Evolutionary conservation across 768 basidiomycete genomes (phyloP), one percentile per base, ranked within the genome.

Genomic region (Termitomyces sp.): DNA sequence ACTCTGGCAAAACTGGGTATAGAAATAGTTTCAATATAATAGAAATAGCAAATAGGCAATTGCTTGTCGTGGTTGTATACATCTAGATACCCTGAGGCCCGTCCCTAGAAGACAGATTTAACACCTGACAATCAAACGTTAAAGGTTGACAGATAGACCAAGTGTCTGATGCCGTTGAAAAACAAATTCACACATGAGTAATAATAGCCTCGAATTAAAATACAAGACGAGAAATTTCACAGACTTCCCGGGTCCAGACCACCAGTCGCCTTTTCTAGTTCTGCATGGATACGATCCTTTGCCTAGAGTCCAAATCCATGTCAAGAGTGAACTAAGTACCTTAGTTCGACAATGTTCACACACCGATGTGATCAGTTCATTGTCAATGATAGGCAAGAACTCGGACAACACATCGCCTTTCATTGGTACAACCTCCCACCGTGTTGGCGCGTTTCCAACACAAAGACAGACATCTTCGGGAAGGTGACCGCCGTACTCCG

Each of bases 381-480:
- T 67, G 28, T 83, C 81, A 24, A 90, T 81, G 15, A 79, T 76
- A 1, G 90, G 90, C 31, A 91, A 70, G 9, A 72, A 72, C 68
- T 92, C 90, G 16, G 57, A 48, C 18, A 72, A 66, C 6, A 67
- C 60, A 39, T 86, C 84, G 5, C 81, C 83, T 26, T 78, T 72
- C 68, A 73, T 77, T 0, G 90, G 85, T 1, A 81, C 66, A 13
- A 91, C 77, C 59, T 87, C 81, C 85, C 87, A 91, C 53, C 77
- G 78, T 37, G 88, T 90, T 10, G 91, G 91, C 10, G 80, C 70
- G 67, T 92, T 88, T 61, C 81, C 82, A 53, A 92, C 84, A 59
- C 81, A 89, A 16, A 92, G 72, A 66, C 92, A 93, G 39, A 94
- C 78, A 62, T 94, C 92, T 61, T 86, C 81, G 0, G 91, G 91